phyloP scores from a whole-genome alignment of 1,284 basidiomycete species.

The Sporisorium graminicola region DNA sequence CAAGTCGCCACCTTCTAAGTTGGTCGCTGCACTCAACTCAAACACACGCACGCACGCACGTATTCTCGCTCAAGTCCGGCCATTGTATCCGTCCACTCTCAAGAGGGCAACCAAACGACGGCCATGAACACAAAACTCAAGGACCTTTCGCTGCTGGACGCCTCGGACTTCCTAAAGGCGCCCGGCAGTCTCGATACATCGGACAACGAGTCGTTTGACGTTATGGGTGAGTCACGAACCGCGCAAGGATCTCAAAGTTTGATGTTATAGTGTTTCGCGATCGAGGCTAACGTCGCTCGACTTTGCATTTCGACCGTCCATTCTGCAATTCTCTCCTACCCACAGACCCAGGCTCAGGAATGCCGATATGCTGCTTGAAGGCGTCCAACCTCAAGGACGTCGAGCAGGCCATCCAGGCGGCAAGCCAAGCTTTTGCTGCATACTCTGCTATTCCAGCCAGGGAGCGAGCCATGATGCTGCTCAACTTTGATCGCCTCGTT shows the following conservation, averaged over 20 bases:
- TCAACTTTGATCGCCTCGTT: conserved; percentile 58
- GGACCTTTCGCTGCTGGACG: conserved; percentile 48
- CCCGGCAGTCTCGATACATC: conserved; percentile 33
- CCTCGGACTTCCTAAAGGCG: conserved; percentile 60
- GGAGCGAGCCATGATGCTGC: conserved; percentile 58
- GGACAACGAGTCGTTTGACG: conserved; percentile 42
- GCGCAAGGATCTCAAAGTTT: not conserved
- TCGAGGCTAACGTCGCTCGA: not conserved
- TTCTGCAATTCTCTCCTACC: not conserved
- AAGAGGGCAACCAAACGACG: conserved; percentile 4
- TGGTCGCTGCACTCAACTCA: conserved; percentile 4
- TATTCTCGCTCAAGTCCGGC: conserved; percentile 3
- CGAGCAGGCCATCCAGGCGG: conserved; percentile 65
- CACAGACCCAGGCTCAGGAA: conserved; percentile 41
- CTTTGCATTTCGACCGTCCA: conserved; percentile 5
- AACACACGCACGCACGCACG: not conserved
- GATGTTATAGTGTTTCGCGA: not conserved
- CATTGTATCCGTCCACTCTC: not conserved
- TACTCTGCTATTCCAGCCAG: conserved; percentile 62
- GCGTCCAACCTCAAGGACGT: conserved; percentile 57
- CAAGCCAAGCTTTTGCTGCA: conserved; percentile 51
- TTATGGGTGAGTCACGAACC: conserved; percentile 34
- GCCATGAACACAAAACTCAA: conserved; percentile 55
- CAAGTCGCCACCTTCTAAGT: not conserved
- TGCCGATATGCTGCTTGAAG: conserved; percentile 30